Evolutionary conservation across 371 early-diverging fungal species (phyloP).

Genomic region (Haplosporangium sp.): DNA sequence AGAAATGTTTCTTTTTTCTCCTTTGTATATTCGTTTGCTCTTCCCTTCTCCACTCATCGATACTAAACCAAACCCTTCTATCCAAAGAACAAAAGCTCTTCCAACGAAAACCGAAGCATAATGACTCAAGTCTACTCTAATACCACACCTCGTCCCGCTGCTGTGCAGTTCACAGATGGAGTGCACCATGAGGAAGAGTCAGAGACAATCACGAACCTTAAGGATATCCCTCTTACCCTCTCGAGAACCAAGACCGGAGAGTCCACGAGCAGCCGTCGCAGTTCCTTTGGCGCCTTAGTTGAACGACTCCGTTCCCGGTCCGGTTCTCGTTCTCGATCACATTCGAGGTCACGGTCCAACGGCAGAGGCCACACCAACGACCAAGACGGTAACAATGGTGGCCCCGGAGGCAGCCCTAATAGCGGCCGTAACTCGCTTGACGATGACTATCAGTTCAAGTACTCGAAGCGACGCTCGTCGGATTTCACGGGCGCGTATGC

Average conservation of each 20-base stretch:
- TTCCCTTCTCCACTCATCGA: too few species aligned
- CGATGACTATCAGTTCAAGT: conserved; percentile 17
- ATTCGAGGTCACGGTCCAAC: conserved; percentile 11
- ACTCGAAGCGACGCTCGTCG: conserved; percentile 9
- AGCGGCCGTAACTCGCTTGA: conserved; percentile 10
- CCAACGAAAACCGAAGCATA: background rate
- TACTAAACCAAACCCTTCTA: too few species aligned
- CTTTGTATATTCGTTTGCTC: too few species aligned
- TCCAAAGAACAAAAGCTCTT: too few species aligned
- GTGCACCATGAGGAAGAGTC: background rate
- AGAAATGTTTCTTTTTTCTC: too few species aligned
- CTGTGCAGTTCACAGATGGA: conserved; percentile 2
- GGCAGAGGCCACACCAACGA: background rate
- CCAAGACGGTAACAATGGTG: too few species aligned
- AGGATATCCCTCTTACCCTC: conserved; percentile 7
- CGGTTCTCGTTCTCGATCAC: conserved; percentile 20
- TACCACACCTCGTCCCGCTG: conserved; percentile 7
- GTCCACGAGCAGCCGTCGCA: conserved; percentile 17
- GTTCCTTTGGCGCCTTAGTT: conserved; percentile 22
- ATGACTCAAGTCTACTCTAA: background rate
- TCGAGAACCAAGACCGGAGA: conserved; percentile 9
- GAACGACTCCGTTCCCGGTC: conserved; percentile 32
- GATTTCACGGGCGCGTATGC: conserved; percentile 29
- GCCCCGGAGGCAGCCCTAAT: too few species aligned
- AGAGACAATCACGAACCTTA: background rate